Evolutionary conservation across 2,329 filamentous ascomycete species (phyloP), one percentile per base, ranked within the genome.

Genomic region (Ophiostoma sp.): DNA sequence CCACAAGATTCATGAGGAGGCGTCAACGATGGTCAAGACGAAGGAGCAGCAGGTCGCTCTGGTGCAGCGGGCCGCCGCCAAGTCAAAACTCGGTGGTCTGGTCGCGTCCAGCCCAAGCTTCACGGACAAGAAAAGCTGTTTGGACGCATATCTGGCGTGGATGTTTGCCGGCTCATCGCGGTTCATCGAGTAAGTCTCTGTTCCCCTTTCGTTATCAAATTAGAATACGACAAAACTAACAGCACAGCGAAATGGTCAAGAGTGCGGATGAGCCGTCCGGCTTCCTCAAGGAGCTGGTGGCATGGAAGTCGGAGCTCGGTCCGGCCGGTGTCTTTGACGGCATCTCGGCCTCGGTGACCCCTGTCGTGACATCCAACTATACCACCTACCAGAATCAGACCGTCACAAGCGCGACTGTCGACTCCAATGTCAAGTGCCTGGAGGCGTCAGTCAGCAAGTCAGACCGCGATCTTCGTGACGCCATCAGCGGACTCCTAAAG

Each of bases 401-500:
- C 16, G 40, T 70, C 5, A 67, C 68, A 11, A 42, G 55, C 52
- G 38, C 40, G 4, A 18, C 68, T 5, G 49, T 58, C 14, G 70
- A 71, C 42, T 18, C 38, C 5, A 49, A 68, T 41, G 47, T 72
- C 40, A 55, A 65, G 62, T 63, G 49, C n/a, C 68, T 71, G 8
- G 69, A 69, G 40, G 38, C 27, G 16, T 42, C 69, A 0, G 67
- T 44, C 2, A 41, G 45, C 38, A 60, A 66, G 8, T 18, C n/a
- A 18, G 62, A 11, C 18, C 7, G 9, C 6, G 44, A 42, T 12
- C 40, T 66, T 14, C 4, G 44, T 5, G 67, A 60, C 5, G 66
- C 70, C 0, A 12, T 70, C 16, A 11, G 42, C 4, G 70, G 71
- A 2, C 71, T 83, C 41, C 75, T 77, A 27, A 71, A 71, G 40